Percentiles rank a stretch among this genome's conserved stretches.
phyloP scores from a whole-genome alignment of 768 basidiomycete genomes.

The Phlegmacium glaucopus region DNA sequence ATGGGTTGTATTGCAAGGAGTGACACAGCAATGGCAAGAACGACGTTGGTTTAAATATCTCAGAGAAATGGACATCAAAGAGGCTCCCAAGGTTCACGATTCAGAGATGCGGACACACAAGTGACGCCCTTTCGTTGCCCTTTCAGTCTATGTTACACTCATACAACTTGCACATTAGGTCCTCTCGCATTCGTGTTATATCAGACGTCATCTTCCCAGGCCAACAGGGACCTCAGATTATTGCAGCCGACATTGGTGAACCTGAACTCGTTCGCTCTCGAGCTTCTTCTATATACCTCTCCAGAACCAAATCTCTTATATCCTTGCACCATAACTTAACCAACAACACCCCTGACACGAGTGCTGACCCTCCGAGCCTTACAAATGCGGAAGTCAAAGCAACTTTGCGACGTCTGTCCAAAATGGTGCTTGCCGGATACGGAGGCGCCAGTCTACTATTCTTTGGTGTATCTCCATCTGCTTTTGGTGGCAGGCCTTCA shows the following conservation, averaged over 20 bases:
- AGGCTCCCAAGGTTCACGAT: slow-evolving; percentile 28
- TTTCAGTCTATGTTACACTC: slow-evolving; percentile 1
- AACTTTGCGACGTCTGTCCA: slow-evolving; percentile 75
- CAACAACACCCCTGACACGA: slow-evolving; percentile 8
- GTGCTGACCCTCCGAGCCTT: slow-evolving; percentile 11
- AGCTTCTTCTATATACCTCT: slow-evolving; percentile 17
- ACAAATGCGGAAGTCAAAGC: slow-evolving; percentile 54
- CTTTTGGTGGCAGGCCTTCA: slow-evolving; percentile 8
- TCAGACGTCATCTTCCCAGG: slow-evolving; percentile 70
- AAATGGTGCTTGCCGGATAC: slow-evolving; percentile 82
- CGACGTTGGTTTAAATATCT: slow-evolving; percentile 62
- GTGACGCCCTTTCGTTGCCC: slow-evolving; percentile 18
- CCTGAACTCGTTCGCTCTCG: slow-evolving; percentile 17
- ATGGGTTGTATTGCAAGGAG: slow-evolving; percentile 79
- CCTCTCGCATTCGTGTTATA: slow-evolving; percentile 68
- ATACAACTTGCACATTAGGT: slow-evolving; percentile 19
- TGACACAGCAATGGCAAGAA: slow-evolving; percentile 81
- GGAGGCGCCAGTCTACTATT: slow-evolving; percentile 80
- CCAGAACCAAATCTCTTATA: slow-evolving; percentile 17
- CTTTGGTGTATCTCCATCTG: slow-evolving; percentile 58
- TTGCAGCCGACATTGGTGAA: slow-evolving; percentile 80
- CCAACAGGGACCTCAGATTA: slow-evolving; percentile 61
- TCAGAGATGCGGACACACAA: slow-evolving; percentile 28
- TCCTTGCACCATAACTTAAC: slow-evolving; percentile 16
- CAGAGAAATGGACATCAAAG: slow-evolving; percentile 62